Base-by-base conservation (phyloP, 306 rosid genomes). In the Ormosia semicastrata region DNA sequence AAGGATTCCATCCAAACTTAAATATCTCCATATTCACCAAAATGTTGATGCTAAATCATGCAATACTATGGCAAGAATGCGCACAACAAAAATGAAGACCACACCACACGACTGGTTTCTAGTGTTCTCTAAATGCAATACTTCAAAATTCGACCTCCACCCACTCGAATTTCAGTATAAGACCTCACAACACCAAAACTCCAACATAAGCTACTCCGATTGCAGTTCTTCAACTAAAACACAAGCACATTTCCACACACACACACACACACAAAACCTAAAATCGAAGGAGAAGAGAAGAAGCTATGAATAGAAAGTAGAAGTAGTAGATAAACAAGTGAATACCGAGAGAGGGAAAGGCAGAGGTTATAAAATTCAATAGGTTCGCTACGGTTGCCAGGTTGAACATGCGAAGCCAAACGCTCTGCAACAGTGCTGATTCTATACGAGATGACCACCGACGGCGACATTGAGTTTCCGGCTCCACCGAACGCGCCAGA, bases 311-410 rank as follows among this genome's bases (percentile, higher is more conserved):
- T 24, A n/a, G 17, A 37, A 63, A 46, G 15, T n/a, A 18, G 30
- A 12, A 29, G 9, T 4, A 29, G 9, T 4, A 66, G 13, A 54
- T 2, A 71, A 47, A 33, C 0, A 62, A 17, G 12, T 14, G 57
- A 47, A 52, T 66, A 90, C 95, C 91, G 71, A 18, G 98, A 77
- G 59, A 93, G 98, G 71, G 92, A 75, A 62, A 90, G 85, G 77
- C 94, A 90, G 58, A 83, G 87, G 17, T 64, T 54, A 39, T 59
- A 83, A 75, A 91, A 83, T 43, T 93, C 92, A n/a, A 0, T 2
- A 69, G 82, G 5, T 33, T 89, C 86, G 67, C 37, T 2, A 3
- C 37, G 69, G 69, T 7, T 36, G 15, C 91, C 91, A 4, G 72
- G 69, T 9, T 39, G 74, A 49, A 84, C 17, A 76, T 86, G 76